Conservation (phyloP, 1,139 yeast species). For the Scheffersomyces illinoinensis region DNA sequence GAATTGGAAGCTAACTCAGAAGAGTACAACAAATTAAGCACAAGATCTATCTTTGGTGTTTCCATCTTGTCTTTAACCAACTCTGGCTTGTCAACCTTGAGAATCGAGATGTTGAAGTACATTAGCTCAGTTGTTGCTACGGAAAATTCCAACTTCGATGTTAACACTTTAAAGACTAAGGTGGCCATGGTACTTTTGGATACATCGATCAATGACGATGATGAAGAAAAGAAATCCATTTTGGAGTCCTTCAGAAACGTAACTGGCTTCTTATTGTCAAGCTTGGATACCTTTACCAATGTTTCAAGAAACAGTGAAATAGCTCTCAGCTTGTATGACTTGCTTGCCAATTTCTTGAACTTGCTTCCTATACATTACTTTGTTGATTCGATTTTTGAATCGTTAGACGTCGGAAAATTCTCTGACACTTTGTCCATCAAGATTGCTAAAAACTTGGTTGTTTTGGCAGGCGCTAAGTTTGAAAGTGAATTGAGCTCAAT, state of each 20-base stretch:
- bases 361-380: slow-evolving; percentile 76
- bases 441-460: slow-evolving; percentile 54
- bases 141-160: slow-evolving; percentile 44
- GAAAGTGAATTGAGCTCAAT: slow-evolving; percentile 53
- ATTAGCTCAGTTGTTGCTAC: slow-evolving; percentile 45
- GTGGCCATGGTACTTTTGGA: slow-evolving; percentile 59
- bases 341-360: slow-evolving; percentile 63
- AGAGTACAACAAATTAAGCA: slow-evolving; percentile 37
- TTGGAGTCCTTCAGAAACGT: slow-evolving; percentile 46
- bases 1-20: slow-evolving; percentile 41
- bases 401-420: slow-evolving; percentile 50
- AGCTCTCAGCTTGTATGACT: slow-evolving; percentile 33
- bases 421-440: slow-evolving; percentile 34
- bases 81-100: slow-evolving; percentile 50
- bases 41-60: slow-evolving; percentile 66
- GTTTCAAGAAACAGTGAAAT: slow-evolving; percentile 18
- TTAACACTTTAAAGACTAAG: slow-evolving; percentile 53
- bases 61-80: slow-evolving; percentile 52
- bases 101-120: slow-evolving; percentile 55
- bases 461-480: slow-evolving; percentile 68
- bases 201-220: slow-evolving; percentile 24
- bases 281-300: slow-evolving; percentile 33
- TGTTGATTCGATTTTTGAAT: slow-evolving; percentile 61
- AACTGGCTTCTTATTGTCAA: slow-evolving; percentile 37
- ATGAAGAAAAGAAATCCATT: slow-evolving; percentile 26